These are phyloP conservation scores for Trichoderma guizhouense DNA, from an alignment of 2,329 filamentous ascomycete genomes.

Conservation along the genomic window DNA sequence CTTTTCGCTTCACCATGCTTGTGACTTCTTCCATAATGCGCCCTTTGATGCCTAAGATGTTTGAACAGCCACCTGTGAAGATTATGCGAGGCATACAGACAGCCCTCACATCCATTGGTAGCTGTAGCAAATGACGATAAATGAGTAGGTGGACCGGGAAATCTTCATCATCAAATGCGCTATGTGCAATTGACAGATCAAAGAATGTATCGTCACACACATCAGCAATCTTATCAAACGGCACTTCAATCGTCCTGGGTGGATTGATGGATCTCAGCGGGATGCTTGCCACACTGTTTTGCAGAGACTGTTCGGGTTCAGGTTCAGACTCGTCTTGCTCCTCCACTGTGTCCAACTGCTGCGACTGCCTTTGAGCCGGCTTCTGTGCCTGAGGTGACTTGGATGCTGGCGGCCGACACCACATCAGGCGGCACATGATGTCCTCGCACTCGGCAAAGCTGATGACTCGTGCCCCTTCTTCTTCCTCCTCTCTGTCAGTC, in stretches of 20 bases:
- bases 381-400: conserved; percentile 27
- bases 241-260: conserved; percentile 57
- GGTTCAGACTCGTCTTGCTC: conserved; percentile 55
- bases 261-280: conserved; percentile 46
- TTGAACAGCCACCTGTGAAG: conserved; percentile 77
- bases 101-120: conserved; percentile 79
- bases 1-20: conserved; percentile 60
- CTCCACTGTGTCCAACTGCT: conserved; percentile 46
- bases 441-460: conserved; percentile 82
- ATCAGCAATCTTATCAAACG: conserved; percentile 67
- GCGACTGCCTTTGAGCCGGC: conserved; percentile 36
- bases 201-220: conserved; percentile 77
- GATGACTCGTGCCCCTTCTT: conserved; percentile 38
- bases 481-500: conserved; percentile 30
- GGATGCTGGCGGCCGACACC: conserved; percentile 55
- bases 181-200: conserved; percentile 50
- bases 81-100: conserved; percentile 86
- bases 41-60: conserved; percentile 73
- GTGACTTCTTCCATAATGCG: conserved; percentile 75
- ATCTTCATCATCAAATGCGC: conserved; percentile 76
- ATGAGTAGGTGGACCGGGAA: conserved; percentile 72
- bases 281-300: conserved; percentile 37
- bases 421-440: conserved; percentile 68
- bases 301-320: conserved; percentile 30
- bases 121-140: conserved; percentile 68